Base-by-base conservation (phyloP, 2,329 filamentous ascomycete species). In the Emmonsiellopsis sp. region DNA sequence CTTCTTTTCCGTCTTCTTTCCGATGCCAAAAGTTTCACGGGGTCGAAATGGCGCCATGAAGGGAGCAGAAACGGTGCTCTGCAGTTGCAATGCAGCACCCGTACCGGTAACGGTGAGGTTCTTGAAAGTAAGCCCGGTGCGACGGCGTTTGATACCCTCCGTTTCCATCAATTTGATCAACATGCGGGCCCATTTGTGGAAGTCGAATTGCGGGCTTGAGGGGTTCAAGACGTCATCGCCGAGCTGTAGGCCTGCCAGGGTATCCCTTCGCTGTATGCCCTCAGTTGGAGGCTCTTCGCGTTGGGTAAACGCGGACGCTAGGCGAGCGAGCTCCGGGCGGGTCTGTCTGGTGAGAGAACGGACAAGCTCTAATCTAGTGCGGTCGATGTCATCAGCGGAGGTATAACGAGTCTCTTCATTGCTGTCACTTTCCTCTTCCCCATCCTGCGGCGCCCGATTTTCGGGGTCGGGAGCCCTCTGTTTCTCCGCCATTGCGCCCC, bases 21-120 rank as follows among this genome's bases (percentile, higher is more conserved):
- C 58, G 21, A 63, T 60, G 5, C 62, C 61, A 5, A 86, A 72
- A 42, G 77, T 69, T 53, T 87, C 79, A 1, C 77, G 73, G 0
- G 80, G 63, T 1, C 81, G 74, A 21, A 87, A 68, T 0, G 83
- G 85, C 0, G 78, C 73, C 55, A 78, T 65, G 21, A 87, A 63
- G 6, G 81, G 68, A 1, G 82, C 82, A 2, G 73, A 76, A 2
- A 89, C 82, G 2, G 81, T 88, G 53, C 82, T 74, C 62, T 90
- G 86, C 1, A 88, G 71, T 57, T 87, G 83, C 27, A 89, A 64
- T 0, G 83, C 83, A 2, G 79, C 76, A 0, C 84, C 85, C 0
- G 82, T 83, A 0, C 86, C 86, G 5, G 76, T 83, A 0, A 89
- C 82, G 53, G 79, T 79, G 36, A 88, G 74, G 50, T 86, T 75